A percentile compares a stretch with the other conserved stretches of the same genome.
These are phyloP conservation scores for Hanseniaspora clermontiae DNA, from an alignment of 805 yeast species.

Conservation along the genomic window DNA sequence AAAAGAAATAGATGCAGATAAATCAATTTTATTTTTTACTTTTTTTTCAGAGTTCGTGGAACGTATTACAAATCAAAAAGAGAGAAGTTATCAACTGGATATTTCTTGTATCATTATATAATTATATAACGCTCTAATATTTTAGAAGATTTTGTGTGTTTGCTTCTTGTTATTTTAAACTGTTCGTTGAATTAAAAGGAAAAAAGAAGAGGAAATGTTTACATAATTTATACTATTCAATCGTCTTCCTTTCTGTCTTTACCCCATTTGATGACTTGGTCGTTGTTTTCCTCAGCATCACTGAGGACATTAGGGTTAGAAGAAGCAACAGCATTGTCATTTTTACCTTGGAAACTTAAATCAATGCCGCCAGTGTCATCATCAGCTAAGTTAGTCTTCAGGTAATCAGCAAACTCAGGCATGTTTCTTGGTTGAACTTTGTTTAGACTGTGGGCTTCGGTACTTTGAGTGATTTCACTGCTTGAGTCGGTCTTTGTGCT, in stretches of 20 bases:
- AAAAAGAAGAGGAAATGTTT: background rate
- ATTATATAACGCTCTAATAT: background rate
- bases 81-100: background rate
- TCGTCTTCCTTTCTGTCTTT: slow-evolving; percentile 10
- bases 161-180: too few species aligned
- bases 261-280: slow-evolving; percentile 5
- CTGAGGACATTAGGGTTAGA: background rate
- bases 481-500: background rate
- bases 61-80: background rate
- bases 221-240: background rate
- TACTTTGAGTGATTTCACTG: background rate
- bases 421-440: slow-evolving; percentile 12
- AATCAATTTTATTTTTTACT: background rate
- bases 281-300: slow-evolving; percentile 2
- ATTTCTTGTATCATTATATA: background rate
- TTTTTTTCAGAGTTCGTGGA: background rate
- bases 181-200: too few species aligned
- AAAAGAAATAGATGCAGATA: background rate
- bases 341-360: background rate
- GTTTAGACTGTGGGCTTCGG: background rate
- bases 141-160: background rate
- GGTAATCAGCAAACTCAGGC: slow-evolving; percentile 2
- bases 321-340: background rate
- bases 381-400: background rate
- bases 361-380: background rate